These are phyloP conservation scores for Camellia granthamiana DNA, from an alignment of 148 eudicot species.

Conservation along the genomic window DNA sequence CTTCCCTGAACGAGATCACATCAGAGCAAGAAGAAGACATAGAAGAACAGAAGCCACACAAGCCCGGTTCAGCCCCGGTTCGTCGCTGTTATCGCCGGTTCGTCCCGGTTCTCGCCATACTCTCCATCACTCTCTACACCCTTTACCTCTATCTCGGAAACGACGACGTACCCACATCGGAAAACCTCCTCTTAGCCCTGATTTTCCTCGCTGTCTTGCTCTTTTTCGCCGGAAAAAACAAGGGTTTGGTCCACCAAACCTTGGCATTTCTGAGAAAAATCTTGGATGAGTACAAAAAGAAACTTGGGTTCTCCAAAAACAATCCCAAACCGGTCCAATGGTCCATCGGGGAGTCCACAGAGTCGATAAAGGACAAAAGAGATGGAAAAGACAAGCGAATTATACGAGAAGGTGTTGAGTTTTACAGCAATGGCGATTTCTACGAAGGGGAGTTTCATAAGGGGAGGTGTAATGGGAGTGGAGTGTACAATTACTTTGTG, in stretches of 20 bases:
- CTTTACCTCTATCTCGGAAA: conserved; percentile 32
- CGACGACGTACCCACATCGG: conserved; percentile 48
- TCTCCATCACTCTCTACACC: conserved; percentile 29
- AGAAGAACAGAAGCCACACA: conserved; percentile 42
- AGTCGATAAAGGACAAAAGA: background rate
- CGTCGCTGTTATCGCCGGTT: conserved; percentile 26
- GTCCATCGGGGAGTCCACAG: conserved; percentile 53
- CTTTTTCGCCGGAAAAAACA: conserved; percentile 46
- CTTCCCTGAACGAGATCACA: conserved; percentile 34
- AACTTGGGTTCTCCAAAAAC: conserved; percentile 13
- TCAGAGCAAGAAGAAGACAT: conserved; percentile 30
- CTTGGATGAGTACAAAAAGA: conserved; percentile 15
- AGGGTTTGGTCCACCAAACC: conserved; percentile 21
- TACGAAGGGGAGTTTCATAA: conserved; percentile 84
- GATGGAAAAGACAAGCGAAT: background rate
- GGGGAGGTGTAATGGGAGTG: conserved; percentile 76
- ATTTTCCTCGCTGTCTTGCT: conserved; percentile 52
- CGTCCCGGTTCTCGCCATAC: conserved; percentile 15
- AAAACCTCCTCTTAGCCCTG: conserved; percentile 53
- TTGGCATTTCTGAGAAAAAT: conserved; percentile 21
- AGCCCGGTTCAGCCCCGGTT: conserved; percentile 13
- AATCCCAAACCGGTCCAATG: conserved; percentile 55
- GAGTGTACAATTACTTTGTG: conserved; percentile 62
- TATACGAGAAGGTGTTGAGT: conserved; percentile 59
- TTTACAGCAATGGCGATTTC: conserved; percentile 70